These are phyloP conservation scores for Pleurostoma richardsiae DNA, from an alignment of 2,329 filamentous ascomycete species.

Conservation along the genomic window DNA sequence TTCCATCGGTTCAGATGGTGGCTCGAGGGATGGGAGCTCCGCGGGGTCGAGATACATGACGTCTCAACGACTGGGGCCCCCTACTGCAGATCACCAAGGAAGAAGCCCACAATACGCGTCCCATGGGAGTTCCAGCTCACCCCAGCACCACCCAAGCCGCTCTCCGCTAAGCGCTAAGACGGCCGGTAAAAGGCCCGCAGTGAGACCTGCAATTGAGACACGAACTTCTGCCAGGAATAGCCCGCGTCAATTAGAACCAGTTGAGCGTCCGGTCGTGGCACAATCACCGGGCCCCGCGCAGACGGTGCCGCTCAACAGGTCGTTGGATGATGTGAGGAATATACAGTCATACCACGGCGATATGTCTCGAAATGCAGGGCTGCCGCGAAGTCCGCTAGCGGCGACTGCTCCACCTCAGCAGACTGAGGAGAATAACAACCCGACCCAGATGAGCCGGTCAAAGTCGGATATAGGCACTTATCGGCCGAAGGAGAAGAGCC, in stretches of 20 bases:
- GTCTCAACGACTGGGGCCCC: neutral
- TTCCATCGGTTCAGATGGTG: constrained; percentile 26
- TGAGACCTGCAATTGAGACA: constrained; percentile 7
- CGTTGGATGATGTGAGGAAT: too few relatives aligned
- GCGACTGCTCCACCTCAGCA: neutral
- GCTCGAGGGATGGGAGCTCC: constrained; percentile 23
- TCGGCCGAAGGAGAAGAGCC: constrained; percentile 7
- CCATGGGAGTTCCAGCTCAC: constrained; percentile 4
- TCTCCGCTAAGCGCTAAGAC: constrained; percentile 34
- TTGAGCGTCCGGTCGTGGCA: neutral
- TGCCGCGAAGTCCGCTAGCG: too few relatives aligned
- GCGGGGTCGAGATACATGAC: constrained; percentile 6
- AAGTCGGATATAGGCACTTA: constrained; percentile 7
- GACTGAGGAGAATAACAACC: neutral
- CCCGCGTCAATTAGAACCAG: constrained; percentile 1
- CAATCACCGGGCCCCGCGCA: neutral
- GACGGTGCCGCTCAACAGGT: too few relatives aligned
- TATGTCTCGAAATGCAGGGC: too few relatives aligned
- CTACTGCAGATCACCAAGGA: constrained; percentile 10
- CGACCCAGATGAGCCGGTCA: constrained; percentile 5
- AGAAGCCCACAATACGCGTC: constrained; percentile 3
- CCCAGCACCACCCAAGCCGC: constrained; percentile 5
- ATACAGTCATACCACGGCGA: too few relatives aligned
- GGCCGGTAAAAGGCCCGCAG: constrained; percentile 40
- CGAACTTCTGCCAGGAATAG: neutral